phyloP scores from a whole-genome alignment of 768 basidiomycete species.

The Rhodosporidiobolus sp. region DNA sequence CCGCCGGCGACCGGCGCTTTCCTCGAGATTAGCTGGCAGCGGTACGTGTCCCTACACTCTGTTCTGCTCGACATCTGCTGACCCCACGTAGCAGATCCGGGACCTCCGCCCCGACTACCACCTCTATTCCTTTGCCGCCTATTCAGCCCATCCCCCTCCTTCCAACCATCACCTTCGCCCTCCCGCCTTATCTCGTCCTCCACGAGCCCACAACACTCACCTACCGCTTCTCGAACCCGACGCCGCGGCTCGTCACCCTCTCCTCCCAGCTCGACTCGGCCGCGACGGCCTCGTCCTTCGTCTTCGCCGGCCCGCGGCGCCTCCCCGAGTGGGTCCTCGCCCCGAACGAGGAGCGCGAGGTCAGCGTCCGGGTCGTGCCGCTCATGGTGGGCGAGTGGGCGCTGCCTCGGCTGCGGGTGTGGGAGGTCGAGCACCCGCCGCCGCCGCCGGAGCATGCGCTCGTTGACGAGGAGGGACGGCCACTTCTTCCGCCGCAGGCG shows the following conservation, averaged over 20 bases:
- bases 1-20: neutral
- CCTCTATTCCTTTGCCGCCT: constrained; percentile 50
- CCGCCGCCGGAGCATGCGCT: neutral
- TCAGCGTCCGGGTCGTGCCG: constrained; percentile 16
- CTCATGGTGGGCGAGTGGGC: constrained; percentile 6
- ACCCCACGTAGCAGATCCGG: neutral
- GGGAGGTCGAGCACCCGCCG: constrained; percentile 7
- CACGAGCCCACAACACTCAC: constrained; percentile 44
- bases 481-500: neutral
- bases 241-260: constrained; percentile 60
- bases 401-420: constrained; percentile 29
- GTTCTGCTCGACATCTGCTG: neutral
- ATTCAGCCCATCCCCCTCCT: constrained; percentile 65
- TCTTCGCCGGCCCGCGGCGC: constrained; percentile 70
- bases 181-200: constrained; percentile 63
- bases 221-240: constrained; percentile 64
- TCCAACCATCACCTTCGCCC: constrained; percentile 58
- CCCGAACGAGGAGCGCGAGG: constrained; percentile 54
- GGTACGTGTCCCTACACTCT: constrained; percentile 20
- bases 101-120: neutral
- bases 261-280: constrained; percentile 68
- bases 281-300: constrained; percentile 60
- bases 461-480: constrained; percentile 9
- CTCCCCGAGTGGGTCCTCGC: constrained; percentile 69
- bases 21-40: constrained; percentile 43